Base-by-base conservation (phyloP, 2,329 filamentous ascomycete genomes). In the Stachybotrys echinatus region DNA sequence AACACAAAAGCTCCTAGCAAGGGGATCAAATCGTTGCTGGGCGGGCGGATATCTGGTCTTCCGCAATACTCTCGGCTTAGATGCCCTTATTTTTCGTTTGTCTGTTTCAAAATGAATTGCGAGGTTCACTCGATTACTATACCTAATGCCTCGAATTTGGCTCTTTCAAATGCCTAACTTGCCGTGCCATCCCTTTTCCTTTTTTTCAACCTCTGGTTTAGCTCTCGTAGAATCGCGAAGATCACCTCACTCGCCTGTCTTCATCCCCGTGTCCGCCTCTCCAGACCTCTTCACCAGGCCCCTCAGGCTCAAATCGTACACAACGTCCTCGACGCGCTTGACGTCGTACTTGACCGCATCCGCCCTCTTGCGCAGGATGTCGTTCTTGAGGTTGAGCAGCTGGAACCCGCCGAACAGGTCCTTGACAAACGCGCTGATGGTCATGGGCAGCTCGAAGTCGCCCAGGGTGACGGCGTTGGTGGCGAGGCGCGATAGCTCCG, bases 311-410 rank as follows among this genome's bases (percentile, higher is more conserved):
- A 99, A 74, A 67, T 99, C 94, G 64, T 99, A 99, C 47, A 97
- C 92, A 12, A 99, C 91, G 65, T 97, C 94, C 75, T 99, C 94
- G 12, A 96, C 90, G 67, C 95, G 92, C 78, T 97, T 99, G 62
- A 99, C 90, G 61, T 88, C 87, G 66, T 99, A 99, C 77, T 99
- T 99, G 70, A 99, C 88, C 5, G 87, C 88, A 71, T 99, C 94
- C 50, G 89, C 90, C 54, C 90, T 81, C 73, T 91, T 89, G 52
- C 94, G 81, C 62, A 99, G 72, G 20, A 85, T 84, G 67, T 99
- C 94, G 62, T 99, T 99, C 79, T 97, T 97, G 59, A 99, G 77
- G 67, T 99, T 99, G 58, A 99, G 81, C 58, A 97, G 83, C 78
- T 97, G 94, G 73, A 99, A 99, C 17, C 92, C 94, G 3, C 92